Base-by-base conservation (phyloP, 192 early-diverging fungal species). In the Linnemannia schmuckeri region DNA sequence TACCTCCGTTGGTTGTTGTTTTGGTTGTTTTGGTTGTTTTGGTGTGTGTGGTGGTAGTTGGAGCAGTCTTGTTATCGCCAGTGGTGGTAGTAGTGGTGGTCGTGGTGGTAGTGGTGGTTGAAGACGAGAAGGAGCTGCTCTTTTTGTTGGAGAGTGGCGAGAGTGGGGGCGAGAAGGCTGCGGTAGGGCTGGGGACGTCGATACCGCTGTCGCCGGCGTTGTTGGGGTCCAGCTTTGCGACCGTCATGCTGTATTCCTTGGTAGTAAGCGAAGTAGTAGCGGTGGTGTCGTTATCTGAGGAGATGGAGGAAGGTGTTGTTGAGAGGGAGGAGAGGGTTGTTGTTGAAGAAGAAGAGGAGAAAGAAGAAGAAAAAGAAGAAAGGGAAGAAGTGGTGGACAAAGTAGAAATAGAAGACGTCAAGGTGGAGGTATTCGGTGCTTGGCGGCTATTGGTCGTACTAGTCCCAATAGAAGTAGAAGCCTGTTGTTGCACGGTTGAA, bases 221-320 rank as follows among this genome's bases (percentile, higher is more conserved):
- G 75, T 69, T 40, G 17, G 76, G 76, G 22, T 79, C 82, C 74
- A 79, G 72, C 57, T 84, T 84, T 18, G 79, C 70, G 40, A 80
- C 78, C 49, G 81, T 88, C 77, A 82, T 88, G 80, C 27, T 35
- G 13, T 54, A 61, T 8, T 41, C n/a, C 41, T 42, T 55, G n/a
- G 2, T 33, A 12, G 61, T 74, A 9, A 24, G 8, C 7, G 71
- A 52, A 7, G 54, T 38, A 55, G 72, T 54, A 30, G 42, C 15
- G 35, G 18, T 70, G 22, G 47, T 70, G 38, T 33, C 33, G 81
- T 71, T 66, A 46, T 27, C 52, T 33, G 71, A 76, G 71, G 17
- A 44, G 30, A 68, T 37, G 18, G 72, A 63, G 46, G 71, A 41
- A 7, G 27, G 35, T 20, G 71, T 44, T 20, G 70, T 33, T 22